These are phyloP conservation scores for Boletus rufocinnamomeus DNA, from an alignment of 768 basidiomycete species.

Conservation along the genomic window DNA sequence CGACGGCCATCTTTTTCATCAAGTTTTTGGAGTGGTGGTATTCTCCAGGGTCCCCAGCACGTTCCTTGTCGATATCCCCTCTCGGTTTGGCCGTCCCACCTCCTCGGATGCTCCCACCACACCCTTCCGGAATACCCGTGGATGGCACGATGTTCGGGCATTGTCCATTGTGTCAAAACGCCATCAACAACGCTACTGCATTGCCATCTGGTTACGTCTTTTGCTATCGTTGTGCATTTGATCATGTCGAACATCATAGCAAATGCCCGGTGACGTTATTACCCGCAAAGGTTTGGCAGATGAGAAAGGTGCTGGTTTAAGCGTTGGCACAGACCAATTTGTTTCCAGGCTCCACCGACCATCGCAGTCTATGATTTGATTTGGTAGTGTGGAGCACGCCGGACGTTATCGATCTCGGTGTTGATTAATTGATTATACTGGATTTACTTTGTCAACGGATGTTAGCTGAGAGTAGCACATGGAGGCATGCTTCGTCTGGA, in stretches of 20 bases:
- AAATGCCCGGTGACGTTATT: constrained; percentile 88
- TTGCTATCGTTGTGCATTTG: constrained; percentile 89
- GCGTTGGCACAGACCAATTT: not conserved
- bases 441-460: not conserved
- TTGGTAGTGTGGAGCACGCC: constrained; percentile 4
- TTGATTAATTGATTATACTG: constrained; percentile 6
- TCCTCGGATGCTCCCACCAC: constrained; percentile 72
- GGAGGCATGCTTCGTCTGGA: not conserved
- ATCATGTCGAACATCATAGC: constrained; percentile 73
- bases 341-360: not conserved
- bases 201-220: constrained; percentile 93
- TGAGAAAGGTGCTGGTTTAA: constrained; percentile 84
- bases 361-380: constrained; percentile 13
- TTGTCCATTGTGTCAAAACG: constrained; percentile 77
- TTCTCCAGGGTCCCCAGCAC: constrained; percentile 85
- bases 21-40: constrained; percentile 99
- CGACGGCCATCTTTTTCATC: constrained; percentile 90
- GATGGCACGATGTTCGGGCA: constrained; percentile 68
- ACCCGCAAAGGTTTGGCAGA: constrained; percentile 73
- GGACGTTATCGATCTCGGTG: constrained; percentile 9
- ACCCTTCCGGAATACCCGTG: constrained; percentile 70
- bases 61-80: constrained; percentile 60
- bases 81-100: constrained; percentile 75
- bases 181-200: constrained; percentile 84
- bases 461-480: not conserved